Base-by-base conservation (phyloP, 495 filamentous ascomycete genomes). In the Hypoxylon fragiforme region DNA sequence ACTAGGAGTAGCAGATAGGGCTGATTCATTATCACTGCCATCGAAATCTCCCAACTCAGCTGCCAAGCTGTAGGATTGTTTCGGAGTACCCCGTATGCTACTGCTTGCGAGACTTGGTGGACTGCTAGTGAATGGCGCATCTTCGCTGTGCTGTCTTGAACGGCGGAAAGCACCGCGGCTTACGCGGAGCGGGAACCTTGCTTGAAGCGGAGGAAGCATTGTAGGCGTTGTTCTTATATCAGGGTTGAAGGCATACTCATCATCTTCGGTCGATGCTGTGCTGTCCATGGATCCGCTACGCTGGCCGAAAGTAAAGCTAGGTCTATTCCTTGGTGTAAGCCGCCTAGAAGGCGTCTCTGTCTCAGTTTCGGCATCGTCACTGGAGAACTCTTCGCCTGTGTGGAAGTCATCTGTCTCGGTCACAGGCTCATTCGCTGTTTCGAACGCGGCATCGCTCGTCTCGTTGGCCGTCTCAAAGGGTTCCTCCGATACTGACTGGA, bases 321-420 rank as follows among this genome's bases (percentile, higher is more conserved):
- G 67, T 31, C 63, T 72, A 66, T 64, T 72, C 36, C 63, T 71
- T 16, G 66, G 65, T 45, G 69, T 72, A 20, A 73, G 73, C 18
- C 71, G 74, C 54, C 73, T 75, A 0, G 79, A 64, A 34, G 72
- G 81, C 48, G 70, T 79, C 64, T 97, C 92, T 9, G 92, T 97
- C 73, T 98, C 94, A 0, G 94, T 97, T 15, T 89, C 75, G 14
- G 86, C 88, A 54, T 57, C 53, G 5, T 86, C 87, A 67, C 86
- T 90, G 28, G 87, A 89, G 46, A 87, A 82, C 60, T 95, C 84
- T 70, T 97, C 94, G 16, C 89, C 90, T 11, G 94, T 97, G 67
- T 95, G 88, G 82, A 96, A 96, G 38, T 90, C 90, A 51, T 97
- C 94, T 22, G 90, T 96, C 71, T 96, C 92, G 3, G 87, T 90